Evolutionary conservation across 2,329 filamentous ascomycete species (phyloP), one percentile per base, ranked within the genome.

Genomic region (Sporothrix variecibatus): DNA sequence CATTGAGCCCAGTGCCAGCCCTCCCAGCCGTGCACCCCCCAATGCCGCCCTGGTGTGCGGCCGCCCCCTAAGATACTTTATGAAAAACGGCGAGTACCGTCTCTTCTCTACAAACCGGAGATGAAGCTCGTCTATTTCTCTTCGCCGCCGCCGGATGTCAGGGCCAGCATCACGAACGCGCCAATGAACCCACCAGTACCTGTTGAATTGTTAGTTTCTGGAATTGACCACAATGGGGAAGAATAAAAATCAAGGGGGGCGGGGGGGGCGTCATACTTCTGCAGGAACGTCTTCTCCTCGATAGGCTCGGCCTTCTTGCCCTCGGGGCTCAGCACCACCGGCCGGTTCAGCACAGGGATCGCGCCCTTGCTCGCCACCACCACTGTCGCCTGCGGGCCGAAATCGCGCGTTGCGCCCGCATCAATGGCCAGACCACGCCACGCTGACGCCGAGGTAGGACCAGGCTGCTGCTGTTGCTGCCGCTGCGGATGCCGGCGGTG

Each of bases 131-230:
- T 87, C 82, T 88, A 88, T 77, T 85, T 84, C 12, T 84, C 85
- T 40, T 86, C 85, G 12, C 83, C 83, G 69, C 85, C 88, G 71
- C 88, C 86, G 64, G 86, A 85, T 69, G 86, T 84, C 76, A 90
- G 78, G 7, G 88, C 80, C 76, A 92, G 80, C 68, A 91, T 78
- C 38, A 86, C 82, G 34, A 85, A 85, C 38, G 89, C 84, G 26
- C 83, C 86, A 81, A 90, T 81, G 77, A 90, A 90, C 80, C 90
- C 90, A 92, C 90, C 90, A 92, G 80, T 92, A 92, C 81, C 89
- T 91, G 77, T 71, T 73, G 53, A 65, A 73, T 34, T 34, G 70
- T 72, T 56, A 76, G 46, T 23, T 65, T 20, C 49, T 15, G 60
- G 43, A 51, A 38, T 17, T 9, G 28, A 71, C 23, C 49, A 28